Evolutionary conservation across 1,284 basidiomycete genomes (phyloP).

Genomic region (Stereum hirsutum): DNA sequence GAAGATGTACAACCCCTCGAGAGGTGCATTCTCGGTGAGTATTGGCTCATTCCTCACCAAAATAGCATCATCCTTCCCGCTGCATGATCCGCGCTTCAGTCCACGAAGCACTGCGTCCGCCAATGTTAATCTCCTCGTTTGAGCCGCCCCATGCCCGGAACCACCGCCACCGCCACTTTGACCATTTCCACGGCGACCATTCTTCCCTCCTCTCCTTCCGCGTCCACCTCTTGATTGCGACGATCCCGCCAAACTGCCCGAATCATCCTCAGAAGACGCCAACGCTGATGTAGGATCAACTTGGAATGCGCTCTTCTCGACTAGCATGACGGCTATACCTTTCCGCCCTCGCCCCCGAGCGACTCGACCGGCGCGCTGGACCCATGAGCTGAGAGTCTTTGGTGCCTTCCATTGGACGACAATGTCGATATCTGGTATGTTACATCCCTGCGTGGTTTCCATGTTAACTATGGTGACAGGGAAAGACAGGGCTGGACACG

Average conservation of each 20-base stretch:
- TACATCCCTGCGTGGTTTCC: constrained; percentile 12
- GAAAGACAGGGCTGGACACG: neutral
- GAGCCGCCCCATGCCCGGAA: neutral
- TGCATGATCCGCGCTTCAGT: neutral
- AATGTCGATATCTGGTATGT: constrained; percentile 16
- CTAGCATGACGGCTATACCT: constrained; percentile 15
- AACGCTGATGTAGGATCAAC: neutral
- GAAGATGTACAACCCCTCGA: constrained; percentile 12
- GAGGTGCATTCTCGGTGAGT: constrained; percentile 1
- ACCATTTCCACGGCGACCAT: too few relatives aligned
- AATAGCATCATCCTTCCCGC: neutral
- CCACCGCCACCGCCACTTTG: neutral
- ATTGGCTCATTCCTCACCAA: neutral
- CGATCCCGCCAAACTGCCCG: too few relatives aligned
- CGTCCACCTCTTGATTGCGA: too few relatives aligned
- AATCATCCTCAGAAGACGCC: neutral
- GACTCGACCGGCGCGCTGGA: constrained; percentile 17
- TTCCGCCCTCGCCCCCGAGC: constrained; percentile 9
- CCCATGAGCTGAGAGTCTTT: constrained; percentile 13
- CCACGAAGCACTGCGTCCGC: neutral
- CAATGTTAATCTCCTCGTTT: neutral
- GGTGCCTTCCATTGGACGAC: constrained; percentile 19
- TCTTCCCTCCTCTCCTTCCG: too few relatives aligned
- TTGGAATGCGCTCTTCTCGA: constrained; percentile 12
- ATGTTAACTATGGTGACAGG: neutral